A percentile compares a stretch with the other conserved stretches of the same genome.
Conservation (phyloP, 2,329 filamentous ascomycete species). For the Malbranchea cinnamomea region DNA sequence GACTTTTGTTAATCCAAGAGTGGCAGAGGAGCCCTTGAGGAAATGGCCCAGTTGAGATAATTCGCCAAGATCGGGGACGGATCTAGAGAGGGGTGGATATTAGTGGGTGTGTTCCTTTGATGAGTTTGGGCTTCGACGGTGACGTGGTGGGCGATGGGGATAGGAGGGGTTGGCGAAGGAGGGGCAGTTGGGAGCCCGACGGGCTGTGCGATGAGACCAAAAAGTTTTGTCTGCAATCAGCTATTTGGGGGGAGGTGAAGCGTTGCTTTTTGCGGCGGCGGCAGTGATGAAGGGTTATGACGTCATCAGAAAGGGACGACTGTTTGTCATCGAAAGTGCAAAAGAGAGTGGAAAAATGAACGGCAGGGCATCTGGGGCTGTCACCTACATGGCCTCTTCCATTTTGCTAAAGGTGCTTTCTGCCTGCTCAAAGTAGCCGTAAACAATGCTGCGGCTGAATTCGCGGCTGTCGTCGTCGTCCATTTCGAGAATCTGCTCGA, state of each 20-base stretch:
- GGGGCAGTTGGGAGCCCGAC: background rate
- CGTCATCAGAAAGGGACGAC: conserved; percentile 5
- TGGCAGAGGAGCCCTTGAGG: conserved; percentile 92
- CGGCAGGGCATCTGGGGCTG: too few species aligned
- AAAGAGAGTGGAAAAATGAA: conserved; percentile 4
- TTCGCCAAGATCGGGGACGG: conserved; percentile 51
- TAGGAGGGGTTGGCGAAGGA: background rate
- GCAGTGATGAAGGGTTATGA: conserved; percentile 5
- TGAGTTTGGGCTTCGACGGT: background rate
- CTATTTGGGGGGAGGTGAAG: background rate
- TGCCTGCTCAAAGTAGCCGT: conserved; percentile 85
- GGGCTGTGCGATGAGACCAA: conserved; percentile 2
- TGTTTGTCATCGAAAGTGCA: conserved; percentile 1
- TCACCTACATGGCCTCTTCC: conserved; percentile 69
- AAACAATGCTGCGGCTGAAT: conserved; percentile 79
- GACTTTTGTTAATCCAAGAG: conserved; percentile 77
- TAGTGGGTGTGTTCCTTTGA: background rate
- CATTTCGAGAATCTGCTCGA: conserved; percentile 96
- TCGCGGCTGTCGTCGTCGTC: conserved; percentile 81
- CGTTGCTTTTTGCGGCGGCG: conserved; percentile 4
- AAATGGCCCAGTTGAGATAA: conserved; percentile 85
- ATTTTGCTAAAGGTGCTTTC: conserved; percentile 74
- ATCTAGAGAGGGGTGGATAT: conserved; percentile 31
- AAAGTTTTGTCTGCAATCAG: conserved; percentile 1
- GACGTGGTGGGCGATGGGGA: background rate